phyloP scores from a whole-genome alignment of 495 filamentous ascomycete genomes.

The Pseudomonodictys pantanalensis region DNA sequence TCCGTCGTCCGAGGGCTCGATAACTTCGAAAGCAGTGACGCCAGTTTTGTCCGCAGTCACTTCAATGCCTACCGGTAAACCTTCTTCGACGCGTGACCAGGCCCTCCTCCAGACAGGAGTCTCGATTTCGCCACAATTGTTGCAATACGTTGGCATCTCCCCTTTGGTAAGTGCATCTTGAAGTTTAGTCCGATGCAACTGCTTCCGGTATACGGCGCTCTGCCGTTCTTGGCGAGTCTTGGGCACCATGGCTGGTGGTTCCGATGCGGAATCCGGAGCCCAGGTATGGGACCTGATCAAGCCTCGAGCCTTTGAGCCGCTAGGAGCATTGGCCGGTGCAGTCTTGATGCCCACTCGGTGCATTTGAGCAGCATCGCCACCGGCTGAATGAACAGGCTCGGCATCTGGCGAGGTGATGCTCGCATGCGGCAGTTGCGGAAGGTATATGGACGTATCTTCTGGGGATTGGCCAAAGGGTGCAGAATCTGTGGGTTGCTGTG shows the following conservation, averaged over 20 bases:
- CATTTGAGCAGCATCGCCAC: no score
- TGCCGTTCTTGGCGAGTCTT: constrained; percentile 40
- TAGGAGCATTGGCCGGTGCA: neutral
- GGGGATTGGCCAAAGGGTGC: no score
- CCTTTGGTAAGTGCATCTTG: constrained; percentile 66
- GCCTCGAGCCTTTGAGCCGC: constrained; percentile 26
- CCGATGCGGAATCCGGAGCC: constrained; percentile 42
- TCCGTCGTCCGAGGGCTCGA: constrained; percentile 55
- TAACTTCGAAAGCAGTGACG: constrained; percentile 62
- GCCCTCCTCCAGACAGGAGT: constrained; percentile 94
- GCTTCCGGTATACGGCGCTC: constrained; percentile 50
- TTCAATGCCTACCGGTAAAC: constrained; percentile 60
- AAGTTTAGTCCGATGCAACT: constrained; percentile 56
- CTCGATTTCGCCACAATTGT: constrained; percentile 90
- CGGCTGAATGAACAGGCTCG: neutral
- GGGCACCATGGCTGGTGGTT: no score
- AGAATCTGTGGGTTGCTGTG: no score
- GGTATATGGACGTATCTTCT: no score
- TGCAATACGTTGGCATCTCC: constrained; percentile 77
- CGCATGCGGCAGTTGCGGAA: no score
- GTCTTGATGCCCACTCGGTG: no score
- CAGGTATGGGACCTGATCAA: constrained; percentile 50
- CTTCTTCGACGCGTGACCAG: constrained; percentile 65
- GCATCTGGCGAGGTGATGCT: neutral
- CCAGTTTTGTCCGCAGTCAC: constrained; percentile 60